Evolutionary conservation across 257 asterid genomes (phyloP).

Genomic region (Fraxinus pennsylvanica): DNA sequence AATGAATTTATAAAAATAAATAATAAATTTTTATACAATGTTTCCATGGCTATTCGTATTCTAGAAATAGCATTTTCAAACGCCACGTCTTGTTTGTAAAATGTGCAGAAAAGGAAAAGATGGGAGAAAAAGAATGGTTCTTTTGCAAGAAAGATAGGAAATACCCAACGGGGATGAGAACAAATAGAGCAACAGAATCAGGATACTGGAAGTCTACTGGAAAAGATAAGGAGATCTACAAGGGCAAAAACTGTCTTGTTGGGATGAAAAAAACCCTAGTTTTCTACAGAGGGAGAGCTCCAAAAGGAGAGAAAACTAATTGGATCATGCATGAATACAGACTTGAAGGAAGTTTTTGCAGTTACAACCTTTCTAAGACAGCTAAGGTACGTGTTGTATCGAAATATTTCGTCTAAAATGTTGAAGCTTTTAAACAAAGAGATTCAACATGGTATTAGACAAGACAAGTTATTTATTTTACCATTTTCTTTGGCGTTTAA

Average conservation of each 20-base stretch:
- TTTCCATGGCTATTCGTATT: no score
- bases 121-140: conserved; percentile 81
- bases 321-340: conserved; percentile 93
- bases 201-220: conserved; percentile 97
- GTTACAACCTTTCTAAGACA: conserved; percentile 53
- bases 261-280: conserved; percentile 94
- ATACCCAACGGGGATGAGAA: conserved; percentile 85
- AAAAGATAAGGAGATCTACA: conserved; percentile 72
- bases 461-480: no score
- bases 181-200: conserved; percentile 72
- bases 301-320: conserved; percentile 71
- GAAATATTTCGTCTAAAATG: background rate
- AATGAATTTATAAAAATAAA: no score
- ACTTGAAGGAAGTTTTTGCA: conserved; percentile 55
- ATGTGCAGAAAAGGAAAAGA: conserved; percentile 61
- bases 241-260: conserved; percentile 42
- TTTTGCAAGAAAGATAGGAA: conserved; percentile 75
- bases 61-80: no score
- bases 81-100: background rate
- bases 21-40: no score
- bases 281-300: conserved; percentile 91
- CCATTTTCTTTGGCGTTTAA: no score
- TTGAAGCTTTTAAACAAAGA: no score
- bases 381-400: conserved; percentile 45
- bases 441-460: no score